Percentiles rank a stretch among this genome's conserved stretches.
Conservation (phyloP, 2,329 filamentous ascomycete genomes). For the Pyricularia sp. region DNA sequence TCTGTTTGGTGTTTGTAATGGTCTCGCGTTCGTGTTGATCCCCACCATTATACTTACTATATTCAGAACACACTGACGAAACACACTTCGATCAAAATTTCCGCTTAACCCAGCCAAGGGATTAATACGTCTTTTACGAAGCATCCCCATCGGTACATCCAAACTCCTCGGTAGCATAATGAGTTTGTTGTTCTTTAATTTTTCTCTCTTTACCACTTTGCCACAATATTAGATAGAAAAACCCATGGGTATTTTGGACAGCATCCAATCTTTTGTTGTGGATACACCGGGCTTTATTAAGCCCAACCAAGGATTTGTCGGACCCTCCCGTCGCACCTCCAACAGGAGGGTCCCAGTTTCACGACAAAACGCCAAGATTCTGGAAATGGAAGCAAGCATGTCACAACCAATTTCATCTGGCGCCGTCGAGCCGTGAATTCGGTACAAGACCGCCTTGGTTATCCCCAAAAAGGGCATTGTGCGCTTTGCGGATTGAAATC, state of each 20-base stretch:
- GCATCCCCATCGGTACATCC: too few relatives aligned
- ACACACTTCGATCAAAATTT: not conserved
- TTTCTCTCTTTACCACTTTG: not conserved
- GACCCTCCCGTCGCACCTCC: not conserved
- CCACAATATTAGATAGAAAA: too few relatives aligned
- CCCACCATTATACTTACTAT: not conserved
- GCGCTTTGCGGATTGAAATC: not conserved
- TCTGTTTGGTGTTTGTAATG: not conserved
- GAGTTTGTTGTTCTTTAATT: not conserved
- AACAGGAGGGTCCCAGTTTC: not conserved
- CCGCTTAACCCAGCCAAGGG: too few relatives aligned
- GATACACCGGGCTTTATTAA: not conserved
- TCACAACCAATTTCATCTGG: not conserved
- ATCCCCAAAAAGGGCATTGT: not conserved
- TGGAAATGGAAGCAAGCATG: not conserved
- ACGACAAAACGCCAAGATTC: not conserved
- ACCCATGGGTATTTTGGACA: too few relatives aligned
- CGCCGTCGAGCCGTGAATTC: not conserved
- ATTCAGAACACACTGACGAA: too few relatives aligned
- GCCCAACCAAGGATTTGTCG: not conserved
- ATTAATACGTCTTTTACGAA: too few relatives aligned
- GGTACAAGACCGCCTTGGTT: not conserved
- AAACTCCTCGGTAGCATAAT: not conserved
- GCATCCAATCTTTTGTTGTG: not conserved
- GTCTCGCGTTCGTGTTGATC: not conserved